These are phyloP conservation scores for Phaffia australis DNA, from an alignment of 768 basidiomycete species.

Conservation along the genomic window DNA sequence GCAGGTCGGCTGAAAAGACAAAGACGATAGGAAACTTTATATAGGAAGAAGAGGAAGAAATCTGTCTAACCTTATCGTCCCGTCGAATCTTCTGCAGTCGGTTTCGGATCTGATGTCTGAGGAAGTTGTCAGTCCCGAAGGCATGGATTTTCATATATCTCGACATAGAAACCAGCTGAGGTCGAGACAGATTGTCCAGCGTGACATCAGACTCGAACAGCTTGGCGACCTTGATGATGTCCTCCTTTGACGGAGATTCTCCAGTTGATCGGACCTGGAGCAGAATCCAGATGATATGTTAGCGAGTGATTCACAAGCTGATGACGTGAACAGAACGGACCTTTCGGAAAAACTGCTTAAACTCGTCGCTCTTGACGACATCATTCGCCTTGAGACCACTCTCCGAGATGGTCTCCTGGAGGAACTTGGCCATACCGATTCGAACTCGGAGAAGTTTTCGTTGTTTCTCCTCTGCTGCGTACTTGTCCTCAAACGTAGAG, in stretches of 20 bases:
- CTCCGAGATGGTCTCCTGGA: constrained; percentile 93
- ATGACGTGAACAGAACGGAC: constrained; percentile 40
- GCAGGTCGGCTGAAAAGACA: too few relatives aligned
- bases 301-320: not conserved
- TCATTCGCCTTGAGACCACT: constrained; percentile 83
- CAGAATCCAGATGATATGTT: not conserved
- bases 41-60: not conserved
- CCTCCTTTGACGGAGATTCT: constrained; percentile 75
- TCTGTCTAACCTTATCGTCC: constrained; percentile 56
- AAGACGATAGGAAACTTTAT: constrained; percentile 9
- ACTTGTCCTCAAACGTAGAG: constrained; percentile 96
- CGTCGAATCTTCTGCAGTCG: constrained; percentile 70
- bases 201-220: constrained; percentile 97
- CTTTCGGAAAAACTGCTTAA: constrained; percentile 99
- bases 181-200: constrained; percentile 91
- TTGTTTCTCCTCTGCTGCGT: constrained; percentile 94
- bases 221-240: constrained; percentile 88
- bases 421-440: constrained; percentile 97
- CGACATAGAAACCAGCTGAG: constrained; percentile 95
- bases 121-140: constrained; percentile 96
- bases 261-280: constrained; percentile 83
- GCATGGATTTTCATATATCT: constrained; percentile 97
- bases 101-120: constrained; percentile 78
- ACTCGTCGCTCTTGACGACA: constrained; percentile 85
- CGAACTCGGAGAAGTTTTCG: constrained; percentile 88